These are phyloP conservation scores for Talaromyces marneffei DNA, from an alignment of 2,329 filamentous ascomycete genomes.

Conservation along the genomic window DNA sequence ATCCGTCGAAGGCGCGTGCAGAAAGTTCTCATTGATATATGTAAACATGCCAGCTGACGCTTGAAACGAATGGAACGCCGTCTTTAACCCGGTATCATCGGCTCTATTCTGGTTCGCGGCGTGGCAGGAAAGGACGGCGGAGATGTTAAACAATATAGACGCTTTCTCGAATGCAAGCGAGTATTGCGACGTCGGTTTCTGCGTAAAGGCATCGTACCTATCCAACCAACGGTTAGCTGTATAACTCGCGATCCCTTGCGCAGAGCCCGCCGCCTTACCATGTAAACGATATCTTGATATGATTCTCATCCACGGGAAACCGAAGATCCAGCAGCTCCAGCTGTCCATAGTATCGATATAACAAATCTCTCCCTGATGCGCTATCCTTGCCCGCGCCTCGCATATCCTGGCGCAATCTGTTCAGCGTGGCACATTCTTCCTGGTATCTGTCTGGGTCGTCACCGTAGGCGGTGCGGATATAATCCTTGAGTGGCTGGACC, in stretches of 20 bases:
- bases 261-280: conserved; percentile 64
- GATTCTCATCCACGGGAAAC: conserved; percentile 96
- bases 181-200: conserved; percentile 94
- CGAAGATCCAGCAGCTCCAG: conserved; percentile 88
- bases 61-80: conserved; percentile 96
- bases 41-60: conserved; percentile 99
- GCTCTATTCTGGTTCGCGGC: conserved; percentile 86
- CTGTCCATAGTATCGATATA: conserved; percentile 97
- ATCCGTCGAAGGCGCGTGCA: conserved; percentile 95
- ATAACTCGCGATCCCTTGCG: neutral
- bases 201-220: conserved; percentile 99
- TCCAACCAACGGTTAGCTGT: neutral
- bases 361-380: conserved; percentile 81
- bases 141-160: conserved; percentile 99
- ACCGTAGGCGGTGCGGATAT: conserved; percentile 89
- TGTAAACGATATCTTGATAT: conserved; percentile 98
- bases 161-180: conserved; percentile 97
- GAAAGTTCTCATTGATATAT: conserved; percentile 99
- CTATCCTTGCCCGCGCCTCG: conserved; percentile 94
- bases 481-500: conserved; percentile 83
- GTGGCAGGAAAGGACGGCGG: conserved; percentile 91
- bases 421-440: conserved; percentile 90
- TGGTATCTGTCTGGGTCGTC: conserved; percentile 94
- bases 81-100: conserved; percentile 89
- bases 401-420: conserved; percentile 96